Evolutionary conservation across 139 green algal genomes (phyloP), one percentile per base, ranked within the genome.

Genomic region (Spirogloea muscicola): DNA sequence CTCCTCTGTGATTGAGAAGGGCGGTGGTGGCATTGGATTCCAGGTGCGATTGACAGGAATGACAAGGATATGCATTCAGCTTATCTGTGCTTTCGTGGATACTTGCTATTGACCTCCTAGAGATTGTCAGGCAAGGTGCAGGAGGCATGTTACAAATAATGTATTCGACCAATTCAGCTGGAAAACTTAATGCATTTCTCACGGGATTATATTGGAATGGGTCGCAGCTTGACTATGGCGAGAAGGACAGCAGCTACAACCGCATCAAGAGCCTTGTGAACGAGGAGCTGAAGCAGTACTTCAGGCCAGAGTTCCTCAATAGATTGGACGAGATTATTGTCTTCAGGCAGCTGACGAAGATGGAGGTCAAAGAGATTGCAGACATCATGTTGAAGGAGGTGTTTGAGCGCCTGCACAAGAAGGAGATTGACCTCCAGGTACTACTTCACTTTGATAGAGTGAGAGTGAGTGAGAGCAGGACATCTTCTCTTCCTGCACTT

Each of bases 261-360:
- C 86, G 94, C 77, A 98, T 99, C 90, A 99, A 99, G 88, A 88
- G 77, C 0, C 86, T 97, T 49, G 93, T 96, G 58, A 97, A 97
- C 74, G 93, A 99, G 88, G 95, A 98, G 89, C 89, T 99, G 38
- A 98, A 99, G 89, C 88, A 93, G 74, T 98, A 98, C 87, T 98
- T 98, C 90, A 74, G 91, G 59, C 94, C 86, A 40, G 94, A 98
- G 88, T 98, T 98, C 88, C 88, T 98, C 25, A 98, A 98, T 85
- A 88, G 94, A 36, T 89, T 98, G 78, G 94, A 99, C 81, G 94
- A 99, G 90, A 98, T 98, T 85, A 98, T 98, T 70, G 94, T 98
- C 25, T 98, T 98, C 93, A 81, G 94, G 41, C 94, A 98, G 91
- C 87, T 98, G 9, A 98, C 92, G 72, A 99, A 98, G 91, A 85